These are phyloP conservation scores for Boletellus sp. DNA, from an alignment of 1,284 basidiomycete species.

Conservation along the genomic window DNA sequence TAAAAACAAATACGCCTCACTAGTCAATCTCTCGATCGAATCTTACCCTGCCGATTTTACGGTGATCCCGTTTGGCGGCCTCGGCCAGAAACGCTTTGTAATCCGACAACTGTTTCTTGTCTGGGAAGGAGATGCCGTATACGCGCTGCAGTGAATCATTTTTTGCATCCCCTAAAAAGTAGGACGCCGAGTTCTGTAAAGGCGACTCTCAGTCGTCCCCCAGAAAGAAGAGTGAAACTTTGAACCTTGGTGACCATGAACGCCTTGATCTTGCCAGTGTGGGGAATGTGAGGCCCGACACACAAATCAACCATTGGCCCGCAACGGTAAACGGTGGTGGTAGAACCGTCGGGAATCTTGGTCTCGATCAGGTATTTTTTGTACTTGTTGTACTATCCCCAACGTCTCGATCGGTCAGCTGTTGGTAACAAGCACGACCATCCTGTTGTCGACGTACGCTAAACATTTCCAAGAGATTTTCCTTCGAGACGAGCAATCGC, in stretches of 20 bases:
- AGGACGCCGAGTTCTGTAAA: conserved; percentile 89
- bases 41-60: conserved; percentile 84
- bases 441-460: conserved; percentile 50
- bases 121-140: conserved; percentile 99
- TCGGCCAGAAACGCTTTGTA: conserved; percentile 97
- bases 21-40: conserved; percentile 6
- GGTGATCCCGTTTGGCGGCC: conserved; percentile 95
- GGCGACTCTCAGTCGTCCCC: not conserved
- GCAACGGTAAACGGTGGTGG: conserved; percentile 97
- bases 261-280: conserved; percentile 97
- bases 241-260: conserved; percentile 88
- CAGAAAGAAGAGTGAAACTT: not conserved
- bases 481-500: conserved; percentile 89
- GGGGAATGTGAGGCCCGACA: conserved; percentile 95
- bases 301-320: conserved; percentile 99
- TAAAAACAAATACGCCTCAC: conserved; percentile 1
- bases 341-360: conserved; percentile 95
- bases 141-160: conserved; percentile 97
- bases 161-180: conserved; percentile 93
- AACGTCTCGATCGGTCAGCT: conserved; percentile 9
- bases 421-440: not conserved
- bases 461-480: conserved; percentile 96
- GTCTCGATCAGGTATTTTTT: conserved; percentile 95
- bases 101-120: conserved; percentile 92
- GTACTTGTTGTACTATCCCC: conserved; percentile 93